Base-by-base conservation (phyloP, 1,139 yeast species). In the Diutina catenulata region DNA sequence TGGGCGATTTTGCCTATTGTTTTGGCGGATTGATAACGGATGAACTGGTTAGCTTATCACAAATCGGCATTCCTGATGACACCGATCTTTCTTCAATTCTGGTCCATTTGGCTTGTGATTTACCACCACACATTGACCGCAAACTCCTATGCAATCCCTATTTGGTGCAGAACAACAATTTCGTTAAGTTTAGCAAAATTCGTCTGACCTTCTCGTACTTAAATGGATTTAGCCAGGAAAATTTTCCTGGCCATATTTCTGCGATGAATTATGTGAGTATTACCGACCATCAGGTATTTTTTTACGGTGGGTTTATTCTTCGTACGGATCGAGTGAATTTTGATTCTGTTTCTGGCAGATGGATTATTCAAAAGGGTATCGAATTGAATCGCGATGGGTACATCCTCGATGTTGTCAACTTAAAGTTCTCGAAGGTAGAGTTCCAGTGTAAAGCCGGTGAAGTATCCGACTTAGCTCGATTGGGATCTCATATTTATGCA, bases 271-370 rank as follows among this genome's bases (percentile, higher is more conserved):
- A 59, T 27, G 52, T 65, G 8, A 52, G 50, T 33, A 54, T 67
- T 9, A 59, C 70, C 1, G 50, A 55, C 10, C 47, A 55, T 18
- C 70, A 66, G 43, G 51, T 59, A 10, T 64, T 67, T 44, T 61
- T 61, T 41, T 64, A 54, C 41, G 73, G 72, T 4, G 73, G 73
- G 3, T 67, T 62, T 46, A 50, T 48, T 42, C 43, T 67, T 19
- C 44, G 45, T 18, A 49, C 50, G 21, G 53, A 50, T 22, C 47
- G 55, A 1, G 58, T 56, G 2, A 42, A 44, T 3, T 55, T 58
- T 40, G 41, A 49, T 16, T 42, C 51, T 3, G 49, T 51, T 1
- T 38, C 49, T 4, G 62, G 60, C 37, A 46, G 64, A 15, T 67
- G 71, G 71, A 49, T 64, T 4, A 52, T 67, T 8, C 52, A 55